These are phyloP conservation scores for Aspergillus tubingensis DNA, from an alignment of 2,329 filamentous ascomycete species.

Conservation along the genomic window DNA sequence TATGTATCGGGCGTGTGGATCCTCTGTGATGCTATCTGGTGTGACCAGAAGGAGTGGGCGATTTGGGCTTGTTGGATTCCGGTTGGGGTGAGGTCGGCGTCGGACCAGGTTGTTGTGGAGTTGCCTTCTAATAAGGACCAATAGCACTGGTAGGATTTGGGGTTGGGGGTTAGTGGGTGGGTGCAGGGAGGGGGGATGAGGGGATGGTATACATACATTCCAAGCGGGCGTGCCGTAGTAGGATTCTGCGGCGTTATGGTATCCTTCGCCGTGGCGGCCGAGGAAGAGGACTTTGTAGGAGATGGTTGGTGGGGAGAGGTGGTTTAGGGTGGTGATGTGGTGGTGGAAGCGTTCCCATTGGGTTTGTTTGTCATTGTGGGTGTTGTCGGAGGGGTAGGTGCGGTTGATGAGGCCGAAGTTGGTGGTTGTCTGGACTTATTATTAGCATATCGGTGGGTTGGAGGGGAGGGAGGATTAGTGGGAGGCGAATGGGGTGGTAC, in stretches of 20 bases:
- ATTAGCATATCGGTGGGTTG: too few relatives aligned
- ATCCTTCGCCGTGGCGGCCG: conserved; percentile 62
- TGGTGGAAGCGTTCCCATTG: conserved; percentile 60
- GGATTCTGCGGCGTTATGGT: conserved; percentile 60
- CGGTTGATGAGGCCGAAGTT: conserved; percentile 55
- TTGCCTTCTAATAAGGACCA: conserved; percentile 61
- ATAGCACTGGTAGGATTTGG: conserved; percentile 49
- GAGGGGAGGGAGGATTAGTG: background rate
- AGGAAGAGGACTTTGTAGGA: conserved; percentile 60
- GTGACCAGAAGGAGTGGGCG: conserved; percentile 51
- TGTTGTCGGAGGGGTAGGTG: conserved; percentile 45
- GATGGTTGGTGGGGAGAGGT: conserved; percentile 40
- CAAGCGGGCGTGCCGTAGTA: conserved; percentile 61
- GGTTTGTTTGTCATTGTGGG: conserved; percentile 35
- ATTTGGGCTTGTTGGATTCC: conserved; percentile 54
- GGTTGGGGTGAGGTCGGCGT: conserved; percentile 56
- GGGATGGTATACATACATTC: conserved; percentile 49
- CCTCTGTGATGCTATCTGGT: conserved; percentile 43
- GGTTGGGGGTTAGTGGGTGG: background rate
- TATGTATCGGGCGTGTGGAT: conserved; percentile 58
- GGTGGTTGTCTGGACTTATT: conserved; percentile 33
- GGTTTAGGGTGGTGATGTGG: conserved; percentile 52
- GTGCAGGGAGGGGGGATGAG: background rate
- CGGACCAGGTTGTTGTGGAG: conserved; percentile 55
- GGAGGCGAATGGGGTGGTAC: conserved; percentile 25